A percentile compares a stretch with the other conserved stretches of the same genome.
Conservation (phyloP, 345 rosid species). For the Sapria himalayana region DNA sequence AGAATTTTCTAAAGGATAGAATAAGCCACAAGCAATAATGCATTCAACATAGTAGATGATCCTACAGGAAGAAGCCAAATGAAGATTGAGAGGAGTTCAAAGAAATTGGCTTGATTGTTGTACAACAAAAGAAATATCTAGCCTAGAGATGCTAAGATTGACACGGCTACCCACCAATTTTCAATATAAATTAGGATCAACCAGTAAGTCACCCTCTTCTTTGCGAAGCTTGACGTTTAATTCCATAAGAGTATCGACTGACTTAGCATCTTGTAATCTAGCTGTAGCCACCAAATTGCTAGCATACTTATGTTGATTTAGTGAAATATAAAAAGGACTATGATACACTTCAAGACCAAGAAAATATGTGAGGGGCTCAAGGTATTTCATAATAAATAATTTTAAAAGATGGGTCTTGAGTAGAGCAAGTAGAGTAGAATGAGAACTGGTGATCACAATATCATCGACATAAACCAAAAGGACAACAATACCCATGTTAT, state of each 20-base stretch:
- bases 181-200: not conserved
- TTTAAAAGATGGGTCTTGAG: not conserved
- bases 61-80: not conserved
- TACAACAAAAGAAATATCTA: not conserved
- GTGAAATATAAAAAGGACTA: not conserved
- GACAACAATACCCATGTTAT: not conserved
- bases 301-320: not conserved
- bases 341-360: too few relatives aligned
- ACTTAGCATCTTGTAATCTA: not conserved
- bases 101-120: constrained; percentile 1
- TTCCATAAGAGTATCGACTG: not conserved
- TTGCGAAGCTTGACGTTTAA: not conserved
- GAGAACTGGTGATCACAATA: not conserved
- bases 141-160: not conserved
- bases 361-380: not conserved
- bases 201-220: not conserved
- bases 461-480: too few relatives aligned
- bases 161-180: not conserved
- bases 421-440: not conserved
- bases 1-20: not conserved
- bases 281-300: not conserved
- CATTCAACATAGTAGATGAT: not conserved
- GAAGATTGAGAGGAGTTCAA: not conserved
- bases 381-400: constrained; percentile 1
- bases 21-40: not conserved